These are phyloP conservation scores for Angophora floribunda DNA, from an alignment of 345 rosid genomes.

Conservation along the genomic window DNA sequence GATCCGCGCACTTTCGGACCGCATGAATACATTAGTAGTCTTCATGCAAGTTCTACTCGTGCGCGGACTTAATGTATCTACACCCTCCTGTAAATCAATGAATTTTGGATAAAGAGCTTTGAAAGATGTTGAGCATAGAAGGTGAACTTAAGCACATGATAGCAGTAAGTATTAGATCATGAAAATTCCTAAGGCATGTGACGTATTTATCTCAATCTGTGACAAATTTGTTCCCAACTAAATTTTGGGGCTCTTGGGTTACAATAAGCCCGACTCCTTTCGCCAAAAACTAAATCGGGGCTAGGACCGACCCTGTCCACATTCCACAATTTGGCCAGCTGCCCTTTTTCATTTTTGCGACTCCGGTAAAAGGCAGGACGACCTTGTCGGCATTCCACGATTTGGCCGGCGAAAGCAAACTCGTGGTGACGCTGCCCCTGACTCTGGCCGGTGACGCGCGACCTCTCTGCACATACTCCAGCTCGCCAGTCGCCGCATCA, in stretches of 20 bases:
- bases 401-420: background rate
- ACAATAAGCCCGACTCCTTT: background rate
- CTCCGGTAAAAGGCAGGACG: no score
- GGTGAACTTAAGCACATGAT: background rate
- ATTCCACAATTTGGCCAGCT: background rate
- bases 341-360: no score
- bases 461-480: background rate
- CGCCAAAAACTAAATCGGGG: background rate
- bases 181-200: no score
- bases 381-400: background rate
- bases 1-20: accelerated
- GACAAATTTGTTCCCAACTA: background rate
- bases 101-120: background rate
- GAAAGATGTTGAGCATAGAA: background rate
- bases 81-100: background rate
- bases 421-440: background rate
- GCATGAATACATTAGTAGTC: background rate
- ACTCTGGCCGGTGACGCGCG: background rate
- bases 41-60: background rate
- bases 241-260: no score
- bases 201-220: background rate
- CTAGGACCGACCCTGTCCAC: background rate
- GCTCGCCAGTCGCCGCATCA: background rate
- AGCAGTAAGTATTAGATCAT: no score
- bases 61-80: background rate